A percentile compares a stretch with the other conserved stretches of the same genome.
Conservation (phyloP, 2,329 filamentous ascomycete genomes). For the Venturia aucupariae region DNA sequence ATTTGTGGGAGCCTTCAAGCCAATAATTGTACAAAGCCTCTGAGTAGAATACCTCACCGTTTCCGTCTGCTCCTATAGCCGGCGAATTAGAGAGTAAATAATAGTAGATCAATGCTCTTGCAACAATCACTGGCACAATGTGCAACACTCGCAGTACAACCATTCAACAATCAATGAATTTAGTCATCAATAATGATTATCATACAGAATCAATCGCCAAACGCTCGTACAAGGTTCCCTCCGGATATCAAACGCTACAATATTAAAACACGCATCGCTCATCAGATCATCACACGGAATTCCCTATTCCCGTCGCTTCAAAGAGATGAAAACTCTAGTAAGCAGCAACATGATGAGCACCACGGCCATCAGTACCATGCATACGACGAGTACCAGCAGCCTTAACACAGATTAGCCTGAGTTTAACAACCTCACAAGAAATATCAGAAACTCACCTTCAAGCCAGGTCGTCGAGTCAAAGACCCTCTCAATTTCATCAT, state of each 20-base stretch:
- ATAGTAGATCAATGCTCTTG: no score
- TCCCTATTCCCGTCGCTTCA: background rate
- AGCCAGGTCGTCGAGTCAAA: constrained; percentile 57
- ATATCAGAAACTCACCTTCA: constrained; percentile 58
- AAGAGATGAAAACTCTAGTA: background rate
- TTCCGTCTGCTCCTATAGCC: no score
- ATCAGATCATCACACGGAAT: background rate
- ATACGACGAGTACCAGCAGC: constrained; percentile 65
- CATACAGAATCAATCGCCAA: background rate
- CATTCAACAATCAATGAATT: no score
- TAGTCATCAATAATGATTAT: background rate
- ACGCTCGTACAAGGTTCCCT: background rate
- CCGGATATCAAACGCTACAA: background rate
- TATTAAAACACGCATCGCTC: background rate
- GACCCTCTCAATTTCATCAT: constrained; percentile 64
- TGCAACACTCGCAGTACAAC: no score
- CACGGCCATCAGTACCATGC: constrained; percentile 64
- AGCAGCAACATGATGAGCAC: constrained; percentile 22
- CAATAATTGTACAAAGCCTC: no score
- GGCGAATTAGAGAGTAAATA: no score
- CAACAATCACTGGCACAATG: no score
- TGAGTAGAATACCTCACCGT: no score
- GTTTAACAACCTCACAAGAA: no score
- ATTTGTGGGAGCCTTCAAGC: no score
- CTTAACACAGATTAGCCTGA: no score